These are phyloP conservation scores for Fusarium zealandicum DNA, from an alignment of 2,329 filamentous ascomycete species.

Conservation along the genomic window DNA sequence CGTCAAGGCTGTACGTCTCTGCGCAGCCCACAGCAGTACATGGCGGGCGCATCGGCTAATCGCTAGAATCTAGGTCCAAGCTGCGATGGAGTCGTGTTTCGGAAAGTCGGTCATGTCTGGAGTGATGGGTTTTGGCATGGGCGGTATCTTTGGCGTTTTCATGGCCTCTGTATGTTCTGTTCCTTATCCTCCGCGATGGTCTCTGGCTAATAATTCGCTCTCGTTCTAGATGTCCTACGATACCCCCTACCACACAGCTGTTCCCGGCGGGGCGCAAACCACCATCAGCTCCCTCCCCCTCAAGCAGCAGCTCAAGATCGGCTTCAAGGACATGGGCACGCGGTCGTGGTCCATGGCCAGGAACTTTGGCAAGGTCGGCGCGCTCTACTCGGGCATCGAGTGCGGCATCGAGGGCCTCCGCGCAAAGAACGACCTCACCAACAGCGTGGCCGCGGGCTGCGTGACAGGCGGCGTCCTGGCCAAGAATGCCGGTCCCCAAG, in stretches of 20 bases:
- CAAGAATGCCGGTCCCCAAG: conserved; percentile 86
- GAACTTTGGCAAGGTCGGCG: conserved; percentile 94
- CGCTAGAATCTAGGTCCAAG: conserved; percentile 70
- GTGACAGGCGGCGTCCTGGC: conserved; percentile 90
- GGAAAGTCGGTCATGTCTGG: conserved; percentile 90
- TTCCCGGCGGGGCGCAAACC: conserved; percentile 49
- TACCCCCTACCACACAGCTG: conserved; percentile 74
- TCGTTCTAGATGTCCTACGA: conserved; percentile 90
- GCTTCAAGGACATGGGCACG: conserved; percentile 94
- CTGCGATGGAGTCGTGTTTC: conserved; percentile 89
- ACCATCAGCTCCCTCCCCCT: conserved; percentile 73
- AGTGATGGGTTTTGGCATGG: conserved; percentile 92
- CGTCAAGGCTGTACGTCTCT: conserved; percentile 56
- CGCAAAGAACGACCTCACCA: conserved; percentile 91
- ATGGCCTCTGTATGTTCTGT: conserved; percentile 83
- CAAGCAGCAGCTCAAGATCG: conserved; percentile 80
- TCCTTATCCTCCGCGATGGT: background rate
- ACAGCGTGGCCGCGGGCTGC: conserved; percentile 87
- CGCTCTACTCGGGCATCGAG: conserved; percentile 90
- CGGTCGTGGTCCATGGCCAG: conserved; percentile 84
- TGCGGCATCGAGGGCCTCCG: conserved; percentile 93
- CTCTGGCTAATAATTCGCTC: conserved; percentile 22
- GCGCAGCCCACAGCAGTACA: background rate
- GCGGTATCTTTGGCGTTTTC: conserved; percentile 93
- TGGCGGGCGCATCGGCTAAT: conserved; percentile 12